Conservation (phyloP, 2,329 filamentous ascomycete species). For the Penicillium italicum region DNA sequence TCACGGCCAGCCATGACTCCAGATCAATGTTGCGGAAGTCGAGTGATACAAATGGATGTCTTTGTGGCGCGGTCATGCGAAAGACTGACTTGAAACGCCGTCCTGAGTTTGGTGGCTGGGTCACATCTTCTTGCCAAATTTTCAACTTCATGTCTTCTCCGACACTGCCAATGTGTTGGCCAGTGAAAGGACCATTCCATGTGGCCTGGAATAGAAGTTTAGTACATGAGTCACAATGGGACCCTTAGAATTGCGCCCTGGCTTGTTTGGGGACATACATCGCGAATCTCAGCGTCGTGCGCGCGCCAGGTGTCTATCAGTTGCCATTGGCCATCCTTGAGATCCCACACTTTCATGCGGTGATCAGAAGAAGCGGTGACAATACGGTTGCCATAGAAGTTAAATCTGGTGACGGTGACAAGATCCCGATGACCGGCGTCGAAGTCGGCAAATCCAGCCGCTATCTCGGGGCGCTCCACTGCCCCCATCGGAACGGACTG, state of each 20-base stretch:
- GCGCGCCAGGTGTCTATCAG: constrained; percentile 84
- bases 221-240: constrained; percentile 16
- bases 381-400: constrained; percentile 86
- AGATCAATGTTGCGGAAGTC: constrained; percentile 80
- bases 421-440: constrained; percentile 56
- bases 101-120: constrained; percentile 68
- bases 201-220: constrained; percentile 59
- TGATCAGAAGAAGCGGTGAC: constrained; percentile 90
- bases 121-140: constrained; percentile 87
- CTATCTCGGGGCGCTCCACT: constrained; percentile 31
- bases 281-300: constrained; percentile 83
- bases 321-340: constrained; percentile 69
- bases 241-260: constrained; percentile 5
- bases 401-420: constrained; percentile 82
- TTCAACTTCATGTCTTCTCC: constrained; percentile 87
- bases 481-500: constrained; percentile 18
- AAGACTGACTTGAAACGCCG: constrained; percentile 73
- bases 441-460: constrained; percentile 42
- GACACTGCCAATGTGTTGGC: constrained; percentile 82
- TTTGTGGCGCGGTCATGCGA: constrained; percentile 63
- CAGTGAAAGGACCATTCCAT: constrained; percentile 88
- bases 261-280: constrained; percentile 55
- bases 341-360: constrained; percentile 86
- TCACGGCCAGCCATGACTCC: constrained; percentile 79
- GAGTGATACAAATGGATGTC: constrained; percentile 69